Evolutionary conservation across 2,329 filamentous ascomycete genomes (phyloP), one percentile per base, ranked within the genome.

Genomic region (Fusarium sp.): DNA sequence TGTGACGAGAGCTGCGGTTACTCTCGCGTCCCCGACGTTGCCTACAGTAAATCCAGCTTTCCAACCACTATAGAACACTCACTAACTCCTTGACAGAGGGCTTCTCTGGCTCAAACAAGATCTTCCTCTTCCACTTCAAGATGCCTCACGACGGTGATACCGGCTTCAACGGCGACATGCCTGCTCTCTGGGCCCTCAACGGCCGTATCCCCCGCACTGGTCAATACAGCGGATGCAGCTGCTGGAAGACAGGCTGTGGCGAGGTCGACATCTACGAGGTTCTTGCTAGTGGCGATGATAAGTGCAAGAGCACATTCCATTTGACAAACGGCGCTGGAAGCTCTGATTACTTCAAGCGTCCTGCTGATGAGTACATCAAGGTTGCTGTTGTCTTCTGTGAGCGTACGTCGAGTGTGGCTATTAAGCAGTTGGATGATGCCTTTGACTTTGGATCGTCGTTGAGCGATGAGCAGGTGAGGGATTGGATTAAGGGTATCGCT

Each of bases 221-320:
- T 8, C 91, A 94, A 78, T 94, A 94, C 81, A 84, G 85, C 67
- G 80, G 80, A 4, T 94, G 92, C 84, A 92, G 88, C 62, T 94
- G 92, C 84, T 94, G 91, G 91, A 79, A 79, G 15, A 83, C 80
- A 76, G 74, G 88, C 37, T 94, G 92, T 76, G 92, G 91, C 72
- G 92, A 95, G 80, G 87, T 92, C 66, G 92, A 95, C 74, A 84
- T 94, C 55, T 89, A 91, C 74, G 92, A 94, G 80, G 85, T 92
- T 24, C 86, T 94, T 39, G 83, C 85, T 63, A 77, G 84, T 2
- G 92, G 91, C 28, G 88, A 91, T 76, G 84, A 81, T 42, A 88
- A 88, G 74, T 87, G 88, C 80, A 93, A 92, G 81, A 89, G 88
- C 38, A 92, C 91, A 18, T 83, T 93, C 72, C 92, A 94, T 80